A percentile compares a stretch with the other conserved stretches of the same genome.
These are phyloP conservation scores for Dryadomyces quercus-mongolicae DNA, from an alignment of 2,329 filamentous ascomycete genomes.

Conservation along the genomic window DNA sequence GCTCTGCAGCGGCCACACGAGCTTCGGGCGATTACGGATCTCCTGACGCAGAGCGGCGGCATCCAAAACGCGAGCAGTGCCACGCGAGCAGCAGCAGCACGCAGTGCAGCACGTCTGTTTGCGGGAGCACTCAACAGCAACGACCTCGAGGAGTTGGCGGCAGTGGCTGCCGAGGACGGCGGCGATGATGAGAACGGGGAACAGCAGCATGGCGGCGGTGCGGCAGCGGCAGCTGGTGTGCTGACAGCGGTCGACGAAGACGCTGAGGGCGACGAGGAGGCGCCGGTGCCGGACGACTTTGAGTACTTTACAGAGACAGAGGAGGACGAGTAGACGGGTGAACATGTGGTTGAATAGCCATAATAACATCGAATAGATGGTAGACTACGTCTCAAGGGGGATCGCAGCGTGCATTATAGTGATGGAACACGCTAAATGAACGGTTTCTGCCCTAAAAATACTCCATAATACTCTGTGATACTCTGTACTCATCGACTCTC, in stretches of 20 bases:
- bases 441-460: no score
- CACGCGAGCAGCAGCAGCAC: constrained; percentile 20
- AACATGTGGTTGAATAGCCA: background rate
- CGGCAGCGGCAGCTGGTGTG: constrained; percentile 65
- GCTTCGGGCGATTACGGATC: constrained; percentile 28
- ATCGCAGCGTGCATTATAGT: no score
- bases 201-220: constrained; percentile 28
- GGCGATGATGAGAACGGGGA: constrained; percentile 12
- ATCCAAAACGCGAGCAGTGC: constrained; percentile 16
- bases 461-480: no score
- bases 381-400: no score
- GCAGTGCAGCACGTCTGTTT: constrained; percentile 13
- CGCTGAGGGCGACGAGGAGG: constrained; percentile 60
- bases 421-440: no score
- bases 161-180: constrained; percentile 13
- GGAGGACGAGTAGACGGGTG: background rate
- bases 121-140: constrained; percentile 6
- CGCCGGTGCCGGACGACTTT: constrained; percentile 57
- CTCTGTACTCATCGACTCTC: no score
- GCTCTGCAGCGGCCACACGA: constrained; percentile 10
- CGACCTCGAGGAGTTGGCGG: constrained; percentile 6
- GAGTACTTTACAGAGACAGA: constrained; percentile 65
- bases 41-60: constrained; percentile 13
- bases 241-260: constrained; percentile 84
- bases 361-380: background rate